Base-by-base conservation (phyloP, 2,329 filamentous ascomycete genomes). In the Fusarium chlamydosporum region DNA sequence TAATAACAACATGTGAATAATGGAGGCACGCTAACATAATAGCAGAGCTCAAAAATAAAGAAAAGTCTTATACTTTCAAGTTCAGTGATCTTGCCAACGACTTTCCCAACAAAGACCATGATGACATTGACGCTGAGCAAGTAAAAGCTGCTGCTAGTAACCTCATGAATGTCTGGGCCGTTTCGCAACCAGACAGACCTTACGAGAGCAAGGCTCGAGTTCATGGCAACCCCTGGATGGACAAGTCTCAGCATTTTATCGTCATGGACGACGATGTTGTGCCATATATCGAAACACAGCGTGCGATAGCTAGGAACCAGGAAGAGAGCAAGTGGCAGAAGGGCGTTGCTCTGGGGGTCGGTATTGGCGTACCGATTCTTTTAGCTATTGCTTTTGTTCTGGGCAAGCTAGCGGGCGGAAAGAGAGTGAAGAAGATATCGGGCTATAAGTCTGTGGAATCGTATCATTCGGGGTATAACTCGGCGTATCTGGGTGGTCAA, bases 201-300 rank as follows among this genome's bases (percentile, higher is more conserved):
- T 60, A 59, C 11, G 41, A 64, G 13, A 51, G 51, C 7, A 38
- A 64, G 33, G 65, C 41, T 18, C 58, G 53, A 7, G 55, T 47
- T 20, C 62, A 68, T 20, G 56, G 54, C 2, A 45, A 35, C 26
- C 57, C 51, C 6, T 66, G 56, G 56, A 52, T 48, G 45, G 70
- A 62, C 51, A 50, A 53, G 23, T 70, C 67, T n/a, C 56, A 61
- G 23, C 54, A 62, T 34, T 71, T 72, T 7, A 56, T 57, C 54
- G 41, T 65, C 23, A 56, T 72, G 50, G 61, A 67, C 41, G 45
- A 47, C 15, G 52, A 47, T 13, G 42, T 60, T 16, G 11, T 60
- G 11, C 48, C 50, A 27, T 57, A 71, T 13, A 51, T 71, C 13
- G 45, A 55, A 29, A 58, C 52, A 18, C 56, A 61, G 41, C 45